phyloP scores from a whole-genome alignment of 2,329 filamentous ascomycete genomes.

The Aspergillus sojae region DNA sequence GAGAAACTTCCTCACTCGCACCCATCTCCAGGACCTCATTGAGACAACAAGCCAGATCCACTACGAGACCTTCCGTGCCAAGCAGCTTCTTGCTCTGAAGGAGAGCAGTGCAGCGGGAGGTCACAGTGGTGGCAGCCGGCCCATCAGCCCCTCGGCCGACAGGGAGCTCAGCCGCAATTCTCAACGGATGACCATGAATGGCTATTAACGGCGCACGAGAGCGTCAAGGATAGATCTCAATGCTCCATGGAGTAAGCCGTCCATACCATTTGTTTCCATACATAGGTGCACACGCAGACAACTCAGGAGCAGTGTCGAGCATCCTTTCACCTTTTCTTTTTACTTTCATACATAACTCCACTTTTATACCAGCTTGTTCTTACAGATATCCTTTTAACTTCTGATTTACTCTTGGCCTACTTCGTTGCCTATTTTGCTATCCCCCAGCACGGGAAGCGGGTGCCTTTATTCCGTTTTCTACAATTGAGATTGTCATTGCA shows the following conservation, averaged over 20 bases:
- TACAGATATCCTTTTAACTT: conserved; percentile 43
- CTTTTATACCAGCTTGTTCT: conserved; percentile 37
- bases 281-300: conserved; percentile 13
- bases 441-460: conserved; percentile 21
- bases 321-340: conserved; percentile 15
- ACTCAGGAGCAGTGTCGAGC: conserved; percentile 21
- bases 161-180: conserved; percentile 95
- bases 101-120: conserved; percentile 87
- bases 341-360: conserved; percentile 27
- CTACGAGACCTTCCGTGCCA: conserved; percentile 99
- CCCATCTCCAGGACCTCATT: conserved; percentile 97
- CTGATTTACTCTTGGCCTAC: conserved; percentile 28
- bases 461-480: conserved; percentile 30
- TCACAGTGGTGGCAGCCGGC: conserved; percentile 72
- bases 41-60: conserved; percentile 99
- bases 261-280: conserved; percentile 19
- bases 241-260: conserved; percentile 25
- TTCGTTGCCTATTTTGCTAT: conserved; percentile 24
- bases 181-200: conserved; percentile 98
- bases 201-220: conserved; percentile 66
- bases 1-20: conserved; percentile 96
- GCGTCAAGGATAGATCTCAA: conserved; percentile 18
- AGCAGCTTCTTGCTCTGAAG: conserved; percentile 96
- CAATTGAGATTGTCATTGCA: conserved; percentile 27
- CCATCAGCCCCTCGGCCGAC: conserved; percentile 93